Percentiles rank a stretch among this genome's conserved stretches.
These are phyloP conservation scores for Rosa rugosa DNA, from an alignment of 306 rosid species.

Conservation along the genomic window DNA sequence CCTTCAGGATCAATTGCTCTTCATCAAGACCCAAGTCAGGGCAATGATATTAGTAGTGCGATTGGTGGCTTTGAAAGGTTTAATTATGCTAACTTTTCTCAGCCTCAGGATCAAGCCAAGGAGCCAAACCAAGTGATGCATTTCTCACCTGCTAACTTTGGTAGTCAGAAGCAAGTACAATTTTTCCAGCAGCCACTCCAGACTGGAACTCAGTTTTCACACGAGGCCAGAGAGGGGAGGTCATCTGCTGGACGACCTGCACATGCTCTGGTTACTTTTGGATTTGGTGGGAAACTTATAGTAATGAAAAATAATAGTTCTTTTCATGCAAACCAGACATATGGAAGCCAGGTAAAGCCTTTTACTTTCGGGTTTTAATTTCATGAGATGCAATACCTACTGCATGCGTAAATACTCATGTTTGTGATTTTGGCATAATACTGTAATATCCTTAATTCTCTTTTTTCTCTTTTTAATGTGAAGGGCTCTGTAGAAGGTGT, in stretches of 20 bases:
- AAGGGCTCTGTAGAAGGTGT: conserved; percentile 50
- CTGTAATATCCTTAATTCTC: neutral
- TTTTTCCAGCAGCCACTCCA: conserved; percentile 48
- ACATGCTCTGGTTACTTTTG: conserved; percentile 73
- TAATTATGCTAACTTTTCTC: conserved; percentile 27
- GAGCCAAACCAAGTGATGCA: conserved; percentile 36
- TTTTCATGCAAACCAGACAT: conserved; percentile 35
- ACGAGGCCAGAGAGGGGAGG: conserved; percentile 49
- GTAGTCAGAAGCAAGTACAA: conserved; percentile 33
- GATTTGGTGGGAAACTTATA: conserved; percentile 82
- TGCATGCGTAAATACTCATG: neutral
- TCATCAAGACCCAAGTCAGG: conserved; percentile 36
- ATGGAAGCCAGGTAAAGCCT: conserved; percentile 61
- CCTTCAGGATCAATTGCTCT: conserved; percentile 42
- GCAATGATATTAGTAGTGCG: conserved; percentile 38
- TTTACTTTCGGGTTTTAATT: conserved; percentile 15
- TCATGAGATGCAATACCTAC: conserved; percentile 10
- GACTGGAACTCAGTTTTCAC: conserved; percentile 38
- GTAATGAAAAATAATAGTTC: conserved; percentile 56
- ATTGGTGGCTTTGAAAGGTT: conserved; percentile 40
- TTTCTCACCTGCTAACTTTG: conserved; percentile 45
- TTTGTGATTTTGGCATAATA: neutral
- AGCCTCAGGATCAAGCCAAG: conserved; percentile 44
- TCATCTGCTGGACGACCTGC: conserved; percentile 78
- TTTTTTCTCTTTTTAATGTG: conserved; percentile 12